phyloP scores from a whole-genome alignment of 139 green algal genomes.

The Tetratostichococcus sp. region DNA sequence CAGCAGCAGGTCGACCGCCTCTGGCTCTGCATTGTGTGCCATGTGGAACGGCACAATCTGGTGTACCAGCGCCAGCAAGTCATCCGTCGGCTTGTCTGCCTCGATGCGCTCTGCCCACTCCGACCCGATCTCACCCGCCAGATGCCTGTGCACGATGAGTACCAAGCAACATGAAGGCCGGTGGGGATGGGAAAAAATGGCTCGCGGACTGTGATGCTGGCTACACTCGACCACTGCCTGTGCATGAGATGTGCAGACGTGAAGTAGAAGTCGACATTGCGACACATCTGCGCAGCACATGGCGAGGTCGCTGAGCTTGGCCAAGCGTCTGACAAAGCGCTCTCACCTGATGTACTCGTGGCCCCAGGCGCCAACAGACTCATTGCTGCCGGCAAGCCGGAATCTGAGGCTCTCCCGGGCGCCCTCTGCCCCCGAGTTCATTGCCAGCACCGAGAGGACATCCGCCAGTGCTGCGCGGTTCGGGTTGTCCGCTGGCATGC shows the following conservation, averaged over 20 bases:
- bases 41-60: conserved; percentile 98
- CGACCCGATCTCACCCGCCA: conserved; percentile 84
- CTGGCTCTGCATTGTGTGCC: conserved; percentile 95
- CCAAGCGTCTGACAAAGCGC: too few relatives aligned
- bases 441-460: conserved; percentile 92
- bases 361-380: conserved; percentile 78
- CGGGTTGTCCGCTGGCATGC: conserved; percentile 30
- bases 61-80: conserved; percentile 85
- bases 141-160: conserved; percentile 36
- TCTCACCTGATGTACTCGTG: conserved; percentile 95
- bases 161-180: neutral
- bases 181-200: too few relatives aligned
- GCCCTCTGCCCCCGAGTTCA: conserved; percentile 75
- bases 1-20: conserved; percentile 97
- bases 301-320: too few relatives aligned
- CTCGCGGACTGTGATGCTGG: too few relatives aligned
- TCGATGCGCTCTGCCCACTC: conserved; percentile 62
- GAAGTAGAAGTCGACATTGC: too few relatives aligned
- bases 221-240: too few relatives aligned
- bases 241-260: too few relatives aligned
- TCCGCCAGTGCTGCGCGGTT: conserved; percentile 77
- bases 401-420: conserved; percentile 81
- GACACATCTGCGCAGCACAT: neutral
- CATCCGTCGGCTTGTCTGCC: conserved; percentile 33
- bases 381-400: conserved; percentile 39